A percentile compares a stretch with the other conserved stretches of the same genome.
Evolutionary conservation across 108 stramenopile genomes (phyloP).

Genomic region (Cyclotella kingstonii): DNA sequence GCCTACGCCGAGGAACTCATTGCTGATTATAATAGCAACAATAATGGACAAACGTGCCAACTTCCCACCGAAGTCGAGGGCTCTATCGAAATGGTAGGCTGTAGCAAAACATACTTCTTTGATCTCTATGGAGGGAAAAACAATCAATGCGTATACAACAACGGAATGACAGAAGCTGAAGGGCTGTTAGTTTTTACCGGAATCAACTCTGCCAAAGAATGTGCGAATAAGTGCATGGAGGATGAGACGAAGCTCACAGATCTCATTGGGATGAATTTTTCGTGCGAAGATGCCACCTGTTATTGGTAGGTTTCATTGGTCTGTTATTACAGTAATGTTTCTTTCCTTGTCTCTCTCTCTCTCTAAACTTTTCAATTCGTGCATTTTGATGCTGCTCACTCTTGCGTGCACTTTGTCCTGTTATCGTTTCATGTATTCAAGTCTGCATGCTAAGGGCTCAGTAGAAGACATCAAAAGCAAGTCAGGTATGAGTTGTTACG

Average conservation of each 20-base stretch:
- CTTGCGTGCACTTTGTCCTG: no score
- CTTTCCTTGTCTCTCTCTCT: no score
- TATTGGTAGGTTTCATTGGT: slow-evolving; percentile 1
- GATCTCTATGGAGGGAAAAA: not conserved
- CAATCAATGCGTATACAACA: not conserved
- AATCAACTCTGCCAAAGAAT: slow-evolving; percentile 2
- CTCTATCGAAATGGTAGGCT: slow-evolving; percentile 6
- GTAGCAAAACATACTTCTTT: slow-evolving; percentile 2
- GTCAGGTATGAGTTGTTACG: slow-evolving; percentile 1
- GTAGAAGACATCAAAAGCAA: not conserved
- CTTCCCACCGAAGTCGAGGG: slow-evolving; percentile 7
- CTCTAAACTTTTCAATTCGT: no score
- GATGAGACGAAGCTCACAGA: slow-evolving; percentile 4
- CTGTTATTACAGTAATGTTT: not conserved
- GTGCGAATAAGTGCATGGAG: slow-evolving; percentile 9
- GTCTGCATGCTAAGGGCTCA: not conserved
- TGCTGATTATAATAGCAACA: not conserved
- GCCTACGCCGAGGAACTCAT: slow-evolving; percentile 5
- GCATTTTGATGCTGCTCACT: no score
- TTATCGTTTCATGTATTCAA: no score
- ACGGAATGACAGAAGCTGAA: not conserved
- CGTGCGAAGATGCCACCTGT: not conserved
- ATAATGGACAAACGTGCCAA: not conserved
- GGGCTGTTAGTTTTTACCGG: slow-evolving; percentile 6
- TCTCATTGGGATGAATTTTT: slow-evolving; percentile 3